phyloP scores from a whole-genome alignment of 1,284 basidiomycete species.

The Rhodotorula sp. region DNA sequence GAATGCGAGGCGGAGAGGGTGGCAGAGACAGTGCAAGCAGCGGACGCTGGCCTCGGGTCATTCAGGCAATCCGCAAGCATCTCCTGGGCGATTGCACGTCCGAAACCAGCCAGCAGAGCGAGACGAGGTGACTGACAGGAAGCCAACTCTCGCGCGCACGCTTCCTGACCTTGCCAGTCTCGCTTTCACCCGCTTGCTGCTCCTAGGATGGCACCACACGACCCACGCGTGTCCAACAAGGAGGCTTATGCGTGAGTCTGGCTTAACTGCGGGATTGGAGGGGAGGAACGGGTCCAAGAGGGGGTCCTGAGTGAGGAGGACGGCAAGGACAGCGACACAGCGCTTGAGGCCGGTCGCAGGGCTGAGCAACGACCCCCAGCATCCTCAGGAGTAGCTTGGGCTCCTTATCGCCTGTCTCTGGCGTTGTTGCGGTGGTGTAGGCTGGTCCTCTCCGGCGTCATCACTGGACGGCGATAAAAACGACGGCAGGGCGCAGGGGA shows the following conservation, averaged over 20 bases:
- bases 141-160: not conserved
- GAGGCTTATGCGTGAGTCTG: slow-evolving; percentile 53
- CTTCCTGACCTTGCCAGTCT: not conserved
- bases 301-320: not conserved
- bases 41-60: too few species aligned
- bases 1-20: too few species aligned
- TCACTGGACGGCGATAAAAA: not conserved
- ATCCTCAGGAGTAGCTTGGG: too few species aligned
- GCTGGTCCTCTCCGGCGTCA: not conserved
- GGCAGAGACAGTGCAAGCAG: too few species aligned
- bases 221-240: slow-evolving; percentile 52
- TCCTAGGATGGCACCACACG: slow-evolving; percentile 24
- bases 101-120: too few species aligned
- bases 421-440: not conserved
- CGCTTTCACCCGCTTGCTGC: not conserved
- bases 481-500: not conserved
- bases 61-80: too few species aligned
- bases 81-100: too few species aligned
- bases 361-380: too few species aligned
- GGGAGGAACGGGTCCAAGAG: not conserved
- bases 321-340: too few species aligned
- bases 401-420: not conserved
- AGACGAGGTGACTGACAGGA: too few species aligned
- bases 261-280: slow-evolving; percentile 45
- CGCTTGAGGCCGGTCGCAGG: too few species aligned